Evolutionary conservation across 768 basidiomycete species (phyloP), one percentile per base, ranked within the genome.

Genomic region (Lactarius sp.): DNA sequence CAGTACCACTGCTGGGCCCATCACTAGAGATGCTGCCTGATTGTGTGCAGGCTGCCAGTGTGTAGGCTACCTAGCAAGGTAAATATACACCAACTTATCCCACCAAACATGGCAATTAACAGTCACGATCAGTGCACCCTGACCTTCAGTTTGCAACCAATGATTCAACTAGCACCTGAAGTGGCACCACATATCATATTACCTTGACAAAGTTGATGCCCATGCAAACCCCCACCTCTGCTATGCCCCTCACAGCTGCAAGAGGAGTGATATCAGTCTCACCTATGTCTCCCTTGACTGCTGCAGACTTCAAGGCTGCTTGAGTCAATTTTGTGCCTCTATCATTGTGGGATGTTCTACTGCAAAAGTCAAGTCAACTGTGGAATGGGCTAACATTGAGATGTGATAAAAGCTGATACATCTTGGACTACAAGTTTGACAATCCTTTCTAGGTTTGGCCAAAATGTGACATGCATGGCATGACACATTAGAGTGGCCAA

Each of bases 401-500:
- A 94, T 90, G 70, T 39, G 63, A 33, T 72, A 66, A 39, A 36
- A 16, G 31, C 20, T 31, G 22, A 9, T 4, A 47, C 52, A 39
- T 22, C 33, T 52, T 59, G 18, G 56, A 42, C 16, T 51, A 42
- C 52, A 33, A 33, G 54, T 34, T 44, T 12, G 34, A 46, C 36
- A 22, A 49, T 4, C 6, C 33, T 20, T 42, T 50, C 39, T 59
- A 95, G 94, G 95, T 18, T 75, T 99, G 59, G 75, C 82, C 36
- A 85, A 91, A 65, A 88, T 88, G 39, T 83, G 90, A 56, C 81
- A 85, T 10, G 76, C 92, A 0, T 77, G 98, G 20, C 82, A 92
- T 20, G 97, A 99, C 75, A 99, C 97, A 2, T 78, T 99, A n/a
- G n/a, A 1, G 75, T 98, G 96, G 96, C 97, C 97, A 1, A 97